Evolutionary conservation across 106 monocot species (phyloP), one percentile per base, ranked within the genome.

Genomic region (Allium cepa): DNA sequence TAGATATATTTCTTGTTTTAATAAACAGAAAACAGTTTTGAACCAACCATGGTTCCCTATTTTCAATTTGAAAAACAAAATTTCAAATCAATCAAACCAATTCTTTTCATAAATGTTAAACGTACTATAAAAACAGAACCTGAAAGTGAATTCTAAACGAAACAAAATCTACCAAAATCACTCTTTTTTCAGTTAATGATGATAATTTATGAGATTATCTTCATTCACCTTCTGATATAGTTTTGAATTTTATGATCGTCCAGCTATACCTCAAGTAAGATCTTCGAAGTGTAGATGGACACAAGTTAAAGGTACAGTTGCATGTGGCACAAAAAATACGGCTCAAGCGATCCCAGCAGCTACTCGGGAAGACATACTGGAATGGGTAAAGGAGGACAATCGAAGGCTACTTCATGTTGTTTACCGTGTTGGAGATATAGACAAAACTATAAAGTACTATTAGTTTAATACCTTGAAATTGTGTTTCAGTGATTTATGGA

Each of bases 331-430:
- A 49, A 84, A 82, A 17, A 85, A 75, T 15, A 68, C 75, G 47
- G 79, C 69, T 9, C 72, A 69, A 66, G 51, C 71, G 27, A 59
- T 57, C 53, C 69, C 81, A 11, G 57, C 50, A 18, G n/a, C 79
- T 60, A 73, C 53, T 11, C 65, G 76, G 52, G 84, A 80, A 28
- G 70, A 70, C 50, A 73, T 80, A 1, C 51, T 84, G 17, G 84
- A 82, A 56, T 94, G 89, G 94, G 86, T 70, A 27, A 86, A 87
- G 56, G 78, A 73, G 59, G 94, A 94, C 11, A 84, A 72, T 11
- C 62, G 94, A 18, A 89, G 89, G 71, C 61, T 89, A 7, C 84
- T 94, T 62, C 94, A 94, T 80, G 94, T 90, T 71, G 94, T 94
- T 53, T 94, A 94, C 68, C 86, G 82, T 64, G 89, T 90, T 9